These are phyloP conservation scores for Saussurea involucrata DNA, from an alignment of 129 eudicot genomes.

Conservation along the genomic window DNA sequence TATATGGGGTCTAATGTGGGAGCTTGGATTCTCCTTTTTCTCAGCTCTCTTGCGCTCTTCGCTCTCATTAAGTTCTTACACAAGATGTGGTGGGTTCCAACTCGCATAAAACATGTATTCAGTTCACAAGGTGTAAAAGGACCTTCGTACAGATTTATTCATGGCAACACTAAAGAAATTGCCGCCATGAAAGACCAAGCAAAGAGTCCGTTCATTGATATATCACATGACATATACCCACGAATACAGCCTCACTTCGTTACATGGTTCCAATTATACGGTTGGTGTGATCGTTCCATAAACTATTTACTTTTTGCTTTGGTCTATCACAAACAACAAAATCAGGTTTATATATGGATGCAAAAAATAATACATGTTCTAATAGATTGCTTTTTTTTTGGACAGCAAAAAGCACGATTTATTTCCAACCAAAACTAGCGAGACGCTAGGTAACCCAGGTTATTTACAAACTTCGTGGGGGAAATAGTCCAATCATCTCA, in stretches of 20 bases:
- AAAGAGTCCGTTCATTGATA: background rate
- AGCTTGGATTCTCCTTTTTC: background rate
- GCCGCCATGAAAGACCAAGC: slow-evolving; percentile 23
- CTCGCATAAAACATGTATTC: slow-evolving; percentile 22
- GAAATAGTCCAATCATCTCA: too few species aligned
- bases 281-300: slow-evolving; percentile 13
- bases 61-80: slow-evolving; percentile 23
- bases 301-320: background rate
- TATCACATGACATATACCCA: slow-evolving; percentile 40
- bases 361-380: too few species aligned
- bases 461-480: too few species aligned
- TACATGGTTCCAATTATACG: slow-evolving; percentile 37
- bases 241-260: slow-evolving; percentile 37
- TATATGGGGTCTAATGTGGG: slow-evolving; percentile 10
- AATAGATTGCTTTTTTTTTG: too few species aligned
- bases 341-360: too few species aligned
- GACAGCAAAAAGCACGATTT: too few species aligned
- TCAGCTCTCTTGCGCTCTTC: background rate
- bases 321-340: too few species aligned
- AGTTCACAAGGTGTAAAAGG: slow-evolving; percentile 42
- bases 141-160: slow-evolving; percentile 35
- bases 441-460: too few species aligned
- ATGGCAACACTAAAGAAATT: slow-evolving; percentile 40
- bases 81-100: slow-evolving; percentile 42
- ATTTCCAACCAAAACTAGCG: too few species aligned